phyloP scores from a whole-genome alignment of 1,284 basidiomycete genomes.

The Lignosus rhinocerotis region DNA sequence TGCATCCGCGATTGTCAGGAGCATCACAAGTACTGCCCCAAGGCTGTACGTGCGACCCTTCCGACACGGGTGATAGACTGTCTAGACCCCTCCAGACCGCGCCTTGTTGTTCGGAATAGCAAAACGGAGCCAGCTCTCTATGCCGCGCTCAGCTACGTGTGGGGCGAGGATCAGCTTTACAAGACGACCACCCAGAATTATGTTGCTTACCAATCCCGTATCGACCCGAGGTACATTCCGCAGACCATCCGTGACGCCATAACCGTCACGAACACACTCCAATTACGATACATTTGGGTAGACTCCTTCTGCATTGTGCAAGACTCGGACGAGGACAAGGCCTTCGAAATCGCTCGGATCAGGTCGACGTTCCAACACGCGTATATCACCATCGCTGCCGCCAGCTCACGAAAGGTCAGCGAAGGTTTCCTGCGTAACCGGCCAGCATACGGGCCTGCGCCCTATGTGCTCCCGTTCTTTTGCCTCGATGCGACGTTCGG shows the following conservation, averaged over 20 bases:
- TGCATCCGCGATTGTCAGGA: background rate
- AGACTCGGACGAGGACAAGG: constrained; percentile 1
- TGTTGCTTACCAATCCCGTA: background rate
- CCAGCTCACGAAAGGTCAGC: background rate
- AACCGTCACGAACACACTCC: background rate
- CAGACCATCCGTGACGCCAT: background rate
- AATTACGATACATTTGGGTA: background rate
- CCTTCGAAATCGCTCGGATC: background rate
- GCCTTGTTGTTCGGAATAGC: background rate
- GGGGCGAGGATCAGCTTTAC: background rate
- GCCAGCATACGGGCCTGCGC: background rate
- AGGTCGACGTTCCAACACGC: background rate
- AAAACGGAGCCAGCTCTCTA: background rate
- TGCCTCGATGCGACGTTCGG: background rate
- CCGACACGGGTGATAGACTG: background rate
- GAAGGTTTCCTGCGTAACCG: constrained; percentile 3
- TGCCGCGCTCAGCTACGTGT: constrained; percentile 1
- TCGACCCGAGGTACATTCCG: background rate
- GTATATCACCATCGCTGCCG: constrained; percentile 3
- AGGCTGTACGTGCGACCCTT: background rate
- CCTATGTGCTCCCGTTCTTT: background rate
- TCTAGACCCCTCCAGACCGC: background rate
- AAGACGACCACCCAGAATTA: background rate
- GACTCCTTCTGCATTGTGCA: constrained; percentile 2
- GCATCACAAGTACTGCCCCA: background rate